These are phyloP conservation scores for Pseudonitzschia multiseries DNA, from an alignment of 108 stramenopile genomes.

Conservation along the genomic window DNA sequence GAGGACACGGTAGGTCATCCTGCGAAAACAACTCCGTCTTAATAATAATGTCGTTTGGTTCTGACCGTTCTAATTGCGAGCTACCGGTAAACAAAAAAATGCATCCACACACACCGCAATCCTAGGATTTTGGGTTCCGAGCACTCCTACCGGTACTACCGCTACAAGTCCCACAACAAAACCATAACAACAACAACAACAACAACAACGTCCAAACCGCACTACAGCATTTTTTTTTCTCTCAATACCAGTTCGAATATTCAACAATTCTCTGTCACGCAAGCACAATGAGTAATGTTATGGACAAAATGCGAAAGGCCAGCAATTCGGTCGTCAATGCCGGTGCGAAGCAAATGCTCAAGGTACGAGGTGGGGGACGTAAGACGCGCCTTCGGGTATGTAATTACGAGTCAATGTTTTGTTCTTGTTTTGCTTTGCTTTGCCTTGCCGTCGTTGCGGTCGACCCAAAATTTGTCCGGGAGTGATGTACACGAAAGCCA, in stretches of 20 bases:
- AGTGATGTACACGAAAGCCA: too few relatives aligned
- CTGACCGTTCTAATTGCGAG: too few relatives aligned
- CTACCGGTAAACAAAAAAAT: too few relatives aligned
- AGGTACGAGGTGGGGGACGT: constrained; percentile 48
- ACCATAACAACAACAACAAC: too few relatives aligned
- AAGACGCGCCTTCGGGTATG: neutral
- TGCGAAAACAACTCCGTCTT: neutral
- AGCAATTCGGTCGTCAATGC: constrained; percentile 65
- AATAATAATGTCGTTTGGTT: neutral
- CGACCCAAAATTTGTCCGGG: neutral
- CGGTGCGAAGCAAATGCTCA: constrained; percentile 89
- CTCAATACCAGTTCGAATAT: too few relatives aligned
- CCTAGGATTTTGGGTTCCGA: too few relatives aligned
- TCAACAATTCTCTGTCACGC: neutral
- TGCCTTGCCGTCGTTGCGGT: neutral
- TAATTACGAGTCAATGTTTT: neutral
- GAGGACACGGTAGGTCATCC: neutral
- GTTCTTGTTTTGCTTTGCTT: neutral
- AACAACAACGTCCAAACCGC: neutral
- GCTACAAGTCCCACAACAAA: too few relatives aligned
- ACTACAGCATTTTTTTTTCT: neutral
- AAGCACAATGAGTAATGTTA: constrained; percentile 32
- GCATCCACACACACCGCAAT: too few relatives aligned
- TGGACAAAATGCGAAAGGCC: constrained; percentile 57
- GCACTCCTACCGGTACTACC: too few relatives aligned